Base-by-base conservation (phyloP, 202 grass and related monocot species). In the Hordeum pubiflorum region DNA sequence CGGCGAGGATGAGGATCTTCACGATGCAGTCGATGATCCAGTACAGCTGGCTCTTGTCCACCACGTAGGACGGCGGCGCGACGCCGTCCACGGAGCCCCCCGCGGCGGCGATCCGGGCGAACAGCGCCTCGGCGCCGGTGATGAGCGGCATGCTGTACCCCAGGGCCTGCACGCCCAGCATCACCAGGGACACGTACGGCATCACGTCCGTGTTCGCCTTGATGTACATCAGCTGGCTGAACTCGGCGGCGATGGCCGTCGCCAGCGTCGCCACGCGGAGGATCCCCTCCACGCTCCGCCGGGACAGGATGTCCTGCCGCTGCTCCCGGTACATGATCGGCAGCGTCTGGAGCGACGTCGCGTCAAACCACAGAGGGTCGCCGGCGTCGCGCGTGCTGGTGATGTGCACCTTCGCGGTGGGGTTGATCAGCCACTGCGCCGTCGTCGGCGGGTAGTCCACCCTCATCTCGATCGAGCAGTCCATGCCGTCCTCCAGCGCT, bases 111-210 rank as follows among this genome's bases (percentile, higher is more conserved):
- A 92, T 86, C 67, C 89, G 89, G 1, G 88, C 88, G 83, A 92
- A 94, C 14, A 97, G 80, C 1, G 94, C 88, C 83, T 97, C 94
- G 3, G 88, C 89, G 61, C 94, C 94, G 13, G 91, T 92, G 82
- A 97, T 92, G 11, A 97, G 85, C 29, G 94, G 91, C 78, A 92
- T 86, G 79, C 89, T 91, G 87, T 92, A 94, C 21, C 94, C 94
- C 55, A 86, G 9, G 34, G 94, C 91, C 80, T 94, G 94, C 26
- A 97, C 91, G 20, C 89, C 91, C 7, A 97, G 87, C 91, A 94
- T 94, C 36, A 90, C 89, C 6, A 94, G 58, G 46, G 94, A 94
- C 74, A 92, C 76, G 67, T 92, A 92, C 41, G 91, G 91, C 79
- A 92, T 87, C 18, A 86, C 79, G 50, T 80, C 85, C 9, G 74